Percentiles rank a stretch among this genome's conserved stretches.
phyloP scores from a whole-genome alignment of 2,329 filamentous ascomycete species.

The Colletotrichum brevisporum region DNA sequence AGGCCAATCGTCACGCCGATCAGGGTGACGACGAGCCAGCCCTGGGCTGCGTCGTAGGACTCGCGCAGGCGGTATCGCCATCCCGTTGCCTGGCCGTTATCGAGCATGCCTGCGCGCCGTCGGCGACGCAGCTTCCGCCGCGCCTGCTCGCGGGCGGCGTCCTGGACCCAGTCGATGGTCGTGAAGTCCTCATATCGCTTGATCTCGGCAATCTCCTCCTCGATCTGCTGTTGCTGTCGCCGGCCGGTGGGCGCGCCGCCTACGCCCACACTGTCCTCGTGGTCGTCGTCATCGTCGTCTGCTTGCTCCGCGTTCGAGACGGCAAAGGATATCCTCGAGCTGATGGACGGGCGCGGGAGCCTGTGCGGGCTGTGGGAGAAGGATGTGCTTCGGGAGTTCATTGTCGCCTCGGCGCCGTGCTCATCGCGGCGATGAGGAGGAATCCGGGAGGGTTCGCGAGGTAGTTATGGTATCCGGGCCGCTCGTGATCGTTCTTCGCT shows the following conservation, averaged over 20 bases:
- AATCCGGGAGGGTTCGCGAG: neutral
- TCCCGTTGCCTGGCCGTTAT: conserved; percentile 72
- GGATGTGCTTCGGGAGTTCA: conserved; percentile 69
- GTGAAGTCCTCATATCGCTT: conserved; percentile 99
- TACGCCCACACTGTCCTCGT: conserved; percentile 44
- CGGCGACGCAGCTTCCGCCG: conserved; percentile 83
- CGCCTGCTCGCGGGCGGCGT: conserved; percentile 91
- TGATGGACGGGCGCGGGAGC: conserved; percentile 68
- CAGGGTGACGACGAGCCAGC: conserved; percentile 96
- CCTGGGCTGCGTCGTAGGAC: conserved; percentile 95
- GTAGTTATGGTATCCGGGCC: neutral
- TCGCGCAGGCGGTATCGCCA: conserved; percentile 88
- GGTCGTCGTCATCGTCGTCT: conserved; percentile 59
- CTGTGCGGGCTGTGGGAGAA: conserved; percentile 57
- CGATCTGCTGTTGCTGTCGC: conserved; percentile 75
- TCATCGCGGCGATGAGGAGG: conserved; percentile 53
- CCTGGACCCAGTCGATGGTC: conserved; percentile 99
- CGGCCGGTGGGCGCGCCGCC: conserved; percentile 45
- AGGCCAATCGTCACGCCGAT: conserved; percentile 93
- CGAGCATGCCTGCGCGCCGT: conserved; percentile 79
- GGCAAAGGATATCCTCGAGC: conserved; percentile 76
- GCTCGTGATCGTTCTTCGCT: neutral
- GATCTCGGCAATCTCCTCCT: conserved; percentile 97
- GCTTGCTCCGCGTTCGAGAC: conserved; percentile 76
- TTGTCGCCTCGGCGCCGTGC: conserved; percentile 52